phyloP scores from a whole-genome alignment of 768 basidiomycete genomes.

The Panaeolus papilionaceus region DNA sequence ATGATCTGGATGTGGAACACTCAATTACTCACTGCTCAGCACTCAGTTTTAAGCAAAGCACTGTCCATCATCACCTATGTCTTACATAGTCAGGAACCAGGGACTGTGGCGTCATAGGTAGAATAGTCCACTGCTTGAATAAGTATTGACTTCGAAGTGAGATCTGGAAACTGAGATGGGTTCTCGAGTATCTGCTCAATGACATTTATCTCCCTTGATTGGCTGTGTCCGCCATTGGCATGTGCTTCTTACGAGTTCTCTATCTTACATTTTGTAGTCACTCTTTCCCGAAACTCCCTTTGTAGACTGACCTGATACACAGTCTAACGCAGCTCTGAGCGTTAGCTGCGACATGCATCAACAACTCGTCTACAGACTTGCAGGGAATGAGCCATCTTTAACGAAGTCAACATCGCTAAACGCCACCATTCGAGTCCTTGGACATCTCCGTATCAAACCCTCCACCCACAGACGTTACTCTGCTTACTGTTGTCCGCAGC shows the following conservation, averaged over 20 bases:
- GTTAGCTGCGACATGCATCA: slow-evolving; percentile 54
- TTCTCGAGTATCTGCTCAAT: too few species aligned
- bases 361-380: slow-evolving; percentile 43
- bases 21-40: slow-evolving; percentile 34
- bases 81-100: too few species aligned
- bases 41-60: too few species aligned
- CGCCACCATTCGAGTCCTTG: slow-evolving; percentile 37
- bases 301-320: slow-evolving; percentile 3
- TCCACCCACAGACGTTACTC: slow-evolving; percentile 33
- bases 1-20: slow-evolving; percentile 67
- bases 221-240: neutral
- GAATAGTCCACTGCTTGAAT: too few species aligned
- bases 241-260: too few species aligned
- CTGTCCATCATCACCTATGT: too few species aligned
- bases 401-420: neutral
- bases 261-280: slow-evolving; percentile 19
- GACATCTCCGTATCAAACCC: slow-evolving; percentile 48
- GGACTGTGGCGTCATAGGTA: too few species aligned
- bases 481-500: slow-evolving; percentile 63
- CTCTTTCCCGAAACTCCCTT: slow-evolving; percentile 14
- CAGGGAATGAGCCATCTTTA: slow-evolving; percentile 22
- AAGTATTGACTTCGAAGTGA: too few species aligned
- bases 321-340: slow-evolving; percentile 61
- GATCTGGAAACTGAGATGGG: too few species aligned
- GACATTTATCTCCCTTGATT: neutral